A percentile compares a stretch with the other conserved stretches of the same genome.
Evolutionary conservation across 2,329 filamentous ascomycete genomes (phyloP).

Genomic region (Pseudogymnoascus sp.): DNA sequence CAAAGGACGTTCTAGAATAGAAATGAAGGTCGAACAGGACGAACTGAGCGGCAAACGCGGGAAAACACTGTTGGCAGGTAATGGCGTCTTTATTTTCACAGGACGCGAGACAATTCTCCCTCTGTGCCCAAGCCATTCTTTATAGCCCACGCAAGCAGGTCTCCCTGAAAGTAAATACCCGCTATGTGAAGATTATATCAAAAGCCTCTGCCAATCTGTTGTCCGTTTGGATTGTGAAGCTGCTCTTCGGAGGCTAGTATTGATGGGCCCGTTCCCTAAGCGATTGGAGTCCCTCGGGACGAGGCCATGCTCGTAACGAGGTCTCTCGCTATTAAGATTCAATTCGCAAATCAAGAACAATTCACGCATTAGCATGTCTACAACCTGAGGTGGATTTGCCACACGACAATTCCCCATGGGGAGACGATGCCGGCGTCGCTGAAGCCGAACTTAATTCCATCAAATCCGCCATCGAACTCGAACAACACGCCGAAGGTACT

Average conservation of each 20-base stretch:
- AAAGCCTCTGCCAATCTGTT: not conserved
- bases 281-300: not conserved
- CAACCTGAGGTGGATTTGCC: not conserved
- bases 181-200: not conserved
- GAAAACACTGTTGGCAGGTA: not conserved
- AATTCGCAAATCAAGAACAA: not conserved
- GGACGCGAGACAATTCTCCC: not conserved
- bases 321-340: not conserved
- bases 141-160: conserved; percentile 27
- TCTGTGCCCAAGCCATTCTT: conserved; percentile 22
- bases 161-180: conserved; percentile 24
- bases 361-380: not conserved
- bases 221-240: not conserved
- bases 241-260: not conserved
- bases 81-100: not conserved
- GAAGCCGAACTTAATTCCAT: conserved; percentile 62
- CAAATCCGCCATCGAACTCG: conserved; percentile 50
- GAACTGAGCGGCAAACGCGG: not conserved
- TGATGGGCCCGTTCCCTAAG: not conserved
- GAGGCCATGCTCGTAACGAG: not conserved
- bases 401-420: conserved; percentile 17
- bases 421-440: conserved; percentile 43
- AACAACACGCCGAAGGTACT: conserved; percentile 43
- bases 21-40: not conserved
- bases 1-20: conserved; percentile 21